phyloP scores from a whole-genome alignment of 345 rosid genomes.

The Cardamine occulta region DNA sequence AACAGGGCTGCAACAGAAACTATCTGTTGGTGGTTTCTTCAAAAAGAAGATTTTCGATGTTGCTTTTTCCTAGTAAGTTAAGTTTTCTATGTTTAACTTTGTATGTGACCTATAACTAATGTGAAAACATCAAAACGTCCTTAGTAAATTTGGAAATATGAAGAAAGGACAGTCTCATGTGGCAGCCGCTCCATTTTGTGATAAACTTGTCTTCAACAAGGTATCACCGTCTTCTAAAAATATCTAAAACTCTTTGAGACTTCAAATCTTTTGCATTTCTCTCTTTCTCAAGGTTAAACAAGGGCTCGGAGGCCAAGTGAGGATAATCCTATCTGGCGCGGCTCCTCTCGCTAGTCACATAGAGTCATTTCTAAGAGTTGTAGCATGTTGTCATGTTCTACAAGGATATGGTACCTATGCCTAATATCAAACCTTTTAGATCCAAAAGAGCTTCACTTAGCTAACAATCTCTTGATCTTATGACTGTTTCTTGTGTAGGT shows the following conservation, averaged over 20 bases:
- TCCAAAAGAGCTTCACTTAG: neutral
- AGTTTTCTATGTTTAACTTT: neutral
- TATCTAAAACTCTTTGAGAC: neutral
- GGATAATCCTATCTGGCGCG: conserved; percentile 82
- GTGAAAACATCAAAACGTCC: neutral
- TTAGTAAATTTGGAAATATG: conserved; percentile 71
- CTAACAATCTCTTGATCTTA: no score
- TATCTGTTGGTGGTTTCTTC: conserved; percentile 68
- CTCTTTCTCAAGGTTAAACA: conserved; percentile 64
- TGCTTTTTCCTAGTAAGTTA: conserved; percentile 81
- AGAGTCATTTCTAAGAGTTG: conserved; percentile 84
- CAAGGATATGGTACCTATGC: conserved; percentile 81
- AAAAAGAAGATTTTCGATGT: conserved; percentile 63
- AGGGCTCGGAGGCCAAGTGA: conserved; percentile 82
- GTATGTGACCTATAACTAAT: neutral
- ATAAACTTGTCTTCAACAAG: conserved; percentile 82
- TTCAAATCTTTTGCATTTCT: neutral
- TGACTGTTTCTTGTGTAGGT: conserved; percentile 51
- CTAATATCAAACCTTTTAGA: neutral
- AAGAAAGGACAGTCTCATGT: conserved; percentile 58
- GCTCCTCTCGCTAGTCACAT: conserved; percentile 85
- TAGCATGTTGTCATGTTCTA: conserved; percentile 84
- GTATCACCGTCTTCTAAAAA: conserved; percentile 34
- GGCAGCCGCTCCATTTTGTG: conserved; percentile 78
- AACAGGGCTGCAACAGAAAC: conserved; percentile 79